Base-by-base conservation (phyloP, 768 basidiomycete genomes). In the Psilocybe sp. region DNA sequence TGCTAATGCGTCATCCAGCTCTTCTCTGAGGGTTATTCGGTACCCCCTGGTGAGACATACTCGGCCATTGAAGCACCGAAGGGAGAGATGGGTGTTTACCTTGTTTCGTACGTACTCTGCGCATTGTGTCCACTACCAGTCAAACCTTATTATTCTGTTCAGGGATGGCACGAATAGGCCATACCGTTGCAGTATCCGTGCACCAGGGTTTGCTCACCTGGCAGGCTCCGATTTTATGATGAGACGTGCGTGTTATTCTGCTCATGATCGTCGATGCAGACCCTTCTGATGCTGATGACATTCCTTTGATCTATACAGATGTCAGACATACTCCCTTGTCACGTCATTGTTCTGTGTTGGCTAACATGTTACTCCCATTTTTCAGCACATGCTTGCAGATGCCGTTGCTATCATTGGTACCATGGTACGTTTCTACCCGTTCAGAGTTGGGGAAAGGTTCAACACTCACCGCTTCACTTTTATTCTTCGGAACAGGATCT, bases 191-290 rank as follows among this genome's bases (percentile, higher is more conserved):
- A 93, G 90, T 70, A 99, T 98, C 60, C 91, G 95, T 61, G 95
- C 95, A 6, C 94, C 95, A 32, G 95, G 95, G 13, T 96, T 96
- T 60, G 92, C 93, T 18, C 97, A 98, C 69, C 77, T 98, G 54
- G 92, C 93, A 23, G 96, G 95, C 15, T 80, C 92, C 3, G 97
- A 99, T 69, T 97, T 98, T 65, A 98, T 98, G 91, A 94, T 92
- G 87, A 85, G 91, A 82, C 82, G 87, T 89, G 67, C 61, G 84
- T 81, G 36, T 13, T 60, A 49, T 43, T 52, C 42, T 47, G 28
- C 20, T 45, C 18, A 45, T 43, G 45, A 45, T 46, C 31, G 44
- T 47, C 41, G 11, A 20, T 18, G 47, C 14, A 37, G 13, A 11
- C 14, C 51, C 60, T 40, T 44, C 47, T 58, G 28, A 56, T 42